phyloP scores from a whole-genome alignment of 768 basidiomycete genomes.

The Pisolithus tinctorius region DNA sequence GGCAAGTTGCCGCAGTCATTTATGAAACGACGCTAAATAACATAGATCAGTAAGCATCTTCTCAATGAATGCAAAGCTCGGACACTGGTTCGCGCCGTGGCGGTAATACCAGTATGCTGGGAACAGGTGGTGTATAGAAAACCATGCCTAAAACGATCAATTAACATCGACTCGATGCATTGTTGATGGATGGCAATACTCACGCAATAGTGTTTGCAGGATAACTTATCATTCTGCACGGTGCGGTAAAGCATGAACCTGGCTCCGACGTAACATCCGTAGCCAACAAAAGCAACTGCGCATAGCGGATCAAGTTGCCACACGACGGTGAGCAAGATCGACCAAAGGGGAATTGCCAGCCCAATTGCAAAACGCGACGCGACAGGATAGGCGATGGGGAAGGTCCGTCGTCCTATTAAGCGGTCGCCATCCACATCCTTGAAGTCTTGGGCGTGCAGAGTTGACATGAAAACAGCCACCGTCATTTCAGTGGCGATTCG shows the following conservation, averaged over 20 bases:
- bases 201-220: conserved; percentile 19
- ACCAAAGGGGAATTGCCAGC: conserved; percentile 19
- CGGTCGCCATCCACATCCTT: conserved; percentile 36
- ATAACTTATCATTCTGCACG: conserved; percentile 12
- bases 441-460: conserved; percentile 27
- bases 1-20: no score
- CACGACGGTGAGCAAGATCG: conserved; percentile 13
- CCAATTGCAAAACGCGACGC: conserved; percentile 11
- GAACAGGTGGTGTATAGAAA: conserved; percentile 9
- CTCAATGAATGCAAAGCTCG: background rate
- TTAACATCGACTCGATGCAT: background rate
- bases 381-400: conserved; percentile 35
- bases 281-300: conserved; percentile 10
- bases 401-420: conserved; percentile 27
- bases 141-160: conserved; percentile 8
- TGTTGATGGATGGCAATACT: background rate
- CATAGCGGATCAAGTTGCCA: conserved; percentile 14
- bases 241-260: conserved; percentile 15
- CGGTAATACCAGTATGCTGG: conserved; percentile 10
- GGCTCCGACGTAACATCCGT: conserved; percentile 11
- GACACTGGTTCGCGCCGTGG: background rate
- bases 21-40: no score
- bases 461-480: conserved; percentile 23
- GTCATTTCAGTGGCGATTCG: conserved; percentile 21
- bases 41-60: background rate